These are phyloP conservation scores for Penicillium parvum DNA, from an alignment of 495 filamentous ascomycete genomes.

Conservation along the genomic window DNA sequence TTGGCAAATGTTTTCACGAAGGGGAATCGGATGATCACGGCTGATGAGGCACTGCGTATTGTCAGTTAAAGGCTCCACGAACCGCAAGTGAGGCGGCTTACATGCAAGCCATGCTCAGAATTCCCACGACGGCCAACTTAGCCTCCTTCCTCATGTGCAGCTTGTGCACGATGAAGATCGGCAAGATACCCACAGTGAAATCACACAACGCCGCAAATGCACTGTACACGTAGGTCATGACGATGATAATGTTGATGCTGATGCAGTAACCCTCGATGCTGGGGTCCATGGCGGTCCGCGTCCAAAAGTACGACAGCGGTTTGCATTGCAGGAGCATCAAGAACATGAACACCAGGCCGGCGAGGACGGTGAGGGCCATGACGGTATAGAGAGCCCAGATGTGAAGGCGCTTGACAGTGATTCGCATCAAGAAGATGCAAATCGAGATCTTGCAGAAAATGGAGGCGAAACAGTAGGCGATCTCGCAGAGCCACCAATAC, in stretches of 20 bases:
- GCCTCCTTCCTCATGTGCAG: constrained; percentile 35
- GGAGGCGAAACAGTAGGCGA: constrained; percentile 40
- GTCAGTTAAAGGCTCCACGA: constrained; percentile 3
- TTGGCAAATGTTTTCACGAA: constrained; percentile 36
- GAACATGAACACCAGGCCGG: constrained; percentile 37
- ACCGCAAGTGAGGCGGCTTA: constrained; percentile 17
- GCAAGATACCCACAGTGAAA: constrained; percentile 39
- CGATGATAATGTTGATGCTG: constrained; percentile 30
- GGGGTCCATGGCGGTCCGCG: constrained; percentile 22
- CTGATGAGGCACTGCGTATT: constrained; percentile 31
- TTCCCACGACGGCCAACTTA: constrained; percentile 37
- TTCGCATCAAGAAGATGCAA: constrained; percentile 44
- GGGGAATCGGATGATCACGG: constrained; percentile 39
- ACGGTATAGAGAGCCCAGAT: constrained; percentile 36
- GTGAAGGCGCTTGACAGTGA: constrained; percentile 33
- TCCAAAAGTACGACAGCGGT: constrained; percentile 42
- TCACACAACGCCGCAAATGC: constrained; percentile 37
- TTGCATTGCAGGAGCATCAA: constrained; percentile 42
- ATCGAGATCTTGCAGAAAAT: constrained; percentile 42
- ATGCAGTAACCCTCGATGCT: constrained; percentile 35
- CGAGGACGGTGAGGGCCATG: constrained; percentile 32
- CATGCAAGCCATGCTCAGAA: constrained; percentile 44
- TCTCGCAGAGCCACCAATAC: constrained; percentile 44
- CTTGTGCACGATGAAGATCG: constrained; percentile 35
- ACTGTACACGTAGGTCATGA: constrained; percentile 42